These are phyloP conservation scores for Boletus patriciae DNA, from an alignment of 768 basidiomycete genomes.

Conservation along the genomic window DNA sequence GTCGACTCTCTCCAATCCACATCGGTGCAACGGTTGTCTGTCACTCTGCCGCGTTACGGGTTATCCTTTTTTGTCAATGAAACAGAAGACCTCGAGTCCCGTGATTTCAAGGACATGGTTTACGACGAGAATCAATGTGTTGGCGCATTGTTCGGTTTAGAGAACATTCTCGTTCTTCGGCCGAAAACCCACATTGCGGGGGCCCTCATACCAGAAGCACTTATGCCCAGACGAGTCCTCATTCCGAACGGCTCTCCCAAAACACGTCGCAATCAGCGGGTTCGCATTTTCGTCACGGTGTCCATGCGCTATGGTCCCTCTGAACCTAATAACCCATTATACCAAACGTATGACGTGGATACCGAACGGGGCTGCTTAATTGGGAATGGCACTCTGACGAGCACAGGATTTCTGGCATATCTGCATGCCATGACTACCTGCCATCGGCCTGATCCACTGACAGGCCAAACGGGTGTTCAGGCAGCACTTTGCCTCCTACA, in stretches of 20 bases:
- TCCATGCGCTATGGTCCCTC: too few relatives aligned
- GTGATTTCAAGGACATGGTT: constrained; percentile 39
- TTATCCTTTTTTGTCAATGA: constrained; percentile 39
- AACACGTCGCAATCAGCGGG: too few relatives aligned
- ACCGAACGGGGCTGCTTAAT: not conserved
- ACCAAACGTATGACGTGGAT: not conserved
- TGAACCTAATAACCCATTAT: not conserved
- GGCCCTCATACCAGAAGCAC: not conserved
- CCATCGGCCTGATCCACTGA: too few relatives aligned
- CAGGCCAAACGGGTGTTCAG: too few relatives aligned
- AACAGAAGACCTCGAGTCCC: constrained; percentile 33
- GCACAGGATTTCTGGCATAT: not conserved
- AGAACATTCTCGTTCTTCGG: constrained; percentile 30
- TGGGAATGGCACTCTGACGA: too few relatives aligned
- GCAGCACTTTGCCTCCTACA: not conserved
- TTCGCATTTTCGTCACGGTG: too few relatives aligned
- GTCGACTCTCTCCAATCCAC: not conserved
- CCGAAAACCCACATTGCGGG: not conserved
- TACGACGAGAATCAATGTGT: constrained; percentile 38
- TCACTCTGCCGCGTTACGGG: too few relatives aligned
- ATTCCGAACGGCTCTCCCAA: not conserved
- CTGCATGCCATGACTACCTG: not conserved
- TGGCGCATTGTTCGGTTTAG: constrained; percentile 44
- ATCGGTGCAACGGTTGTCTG: not conserved
- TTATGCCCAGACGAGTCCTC: not conserved